Evolutionary conservation across 1,284 basidiomycete genomes (phyloP), one percentile per base, ranked within the genome.

Genomic region (Ceratobasidium papillatum): DNA sequence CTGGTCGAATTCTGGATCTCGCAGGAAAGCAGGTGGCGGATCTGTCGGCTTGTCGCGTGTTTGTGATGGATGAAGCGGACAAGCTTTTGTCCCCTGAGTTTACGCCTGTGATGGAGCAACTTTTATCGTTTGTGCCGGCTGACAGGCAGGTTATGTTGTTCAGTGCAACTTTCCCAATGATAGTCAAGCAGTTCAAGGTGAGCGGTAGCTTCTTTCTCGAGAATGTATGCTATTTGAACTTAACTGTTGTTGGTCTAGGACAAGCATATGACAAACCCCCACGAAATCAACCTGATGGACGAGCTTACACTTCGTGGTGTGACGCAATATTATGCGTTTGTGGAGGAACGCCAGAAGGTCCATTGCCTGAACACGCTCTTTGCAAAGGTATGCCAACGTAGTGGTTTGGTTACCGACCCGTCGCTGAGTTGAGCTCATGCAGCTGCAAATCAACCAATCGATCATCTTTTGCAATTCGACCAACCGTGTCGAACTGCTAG

Each of bases 401-500:
- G 30, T 76, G 45, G 19, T 19, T 45, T 64, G 32, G 56, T 47
- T 12, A 45, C 45, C 74, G 61, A 49, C 9, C 58, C 71, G 30
- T 74, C 45, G 43, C 71, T n/a, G 52, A 58, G 54, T 3, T 19
- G 38, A 51, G 25, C 80, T 76, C 1, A 11, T 74, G n/a, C 81
- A 96, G 94, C 90, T 99, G 69, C 96, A 99, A 94, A 99, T 99
- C 87, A 99, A 99, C 84, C 96, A 99, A 86, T 98, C 96, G 75
- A 99, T 99, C 85, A 99, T 99, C 81, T 99, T 99, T 85, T 99
- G 97, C 85, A 99, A 99, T 87, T 98, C 96, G 77, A 99, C 97
- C 80, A 98, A 98, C 86, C 96, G 97, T 77, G 97, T 99, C 84
- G 97, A 99, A 84, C 91, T 99, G 61, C 89, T 99, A 76, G 98